Base-by-base conservation (phyloP, 352 stramenopile species). In the Phytophthora cajani region DNA sequence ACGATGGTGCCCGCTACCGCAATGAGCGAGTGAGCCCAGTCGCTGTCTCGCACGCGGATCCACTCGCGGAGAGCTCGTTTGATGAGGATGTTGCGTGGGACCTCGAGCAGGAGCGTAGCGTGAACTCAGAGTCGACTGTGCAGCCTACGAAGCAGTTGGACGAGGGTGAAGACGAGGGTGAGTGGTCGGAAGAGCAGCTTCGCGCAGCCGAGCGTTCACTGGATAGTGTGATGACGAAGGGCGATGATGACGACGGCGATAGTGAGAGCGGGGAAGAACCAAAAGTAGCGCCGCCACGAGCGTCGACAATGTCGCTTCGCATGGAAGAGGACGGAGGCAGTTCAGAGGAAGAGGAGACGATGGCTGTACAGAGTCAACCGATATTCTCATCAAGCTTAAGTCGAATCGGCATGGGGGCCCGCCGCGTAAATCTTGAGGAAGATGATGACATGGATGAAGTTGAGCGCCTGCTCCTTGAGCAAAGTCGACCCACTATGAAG, bases 401-500 rank as follows among this genome's bases (percentile, higher is more conserved):
- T 44, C 60, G 67, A 56, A 64, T 78, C 36, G 46, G 57, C n/a
- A 58, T 62, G 30, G 57, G 52, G 16, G 9, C 23, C 5, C 55
- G 30, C 19, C 66, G 66, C 7, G 16, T 69, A 32, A 57, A 65
- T 12, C 57, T 78, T 2, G 71, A 77, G 47, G 67, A 80, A 60
- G 70, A 76, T 16, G 74, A 73, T 30, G 74, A 81, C 30, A 73
- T 69, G 62, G 70, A 81, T 58, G 74, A 73, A 19, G 64, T 78
- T 17, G 70, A 78, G 40, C 54, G 51, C 3, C 54, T 75, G 12
- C 49, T 78, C 32, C 33, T 72, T 16, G 57, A 78, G 4, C 59
- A 75, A 75, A 72, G 52, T 25, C 25, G 36, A 49, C 56, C 56
- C 10, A 59, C 33, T 19, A 38, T 56, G 47, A 53, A 52, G 23